Evolutionary conservation across 169 alveolate species (phyloP), one percentile per base, ranked within the genome.

Genomic region (Theileria luwenshuni): DNA sequence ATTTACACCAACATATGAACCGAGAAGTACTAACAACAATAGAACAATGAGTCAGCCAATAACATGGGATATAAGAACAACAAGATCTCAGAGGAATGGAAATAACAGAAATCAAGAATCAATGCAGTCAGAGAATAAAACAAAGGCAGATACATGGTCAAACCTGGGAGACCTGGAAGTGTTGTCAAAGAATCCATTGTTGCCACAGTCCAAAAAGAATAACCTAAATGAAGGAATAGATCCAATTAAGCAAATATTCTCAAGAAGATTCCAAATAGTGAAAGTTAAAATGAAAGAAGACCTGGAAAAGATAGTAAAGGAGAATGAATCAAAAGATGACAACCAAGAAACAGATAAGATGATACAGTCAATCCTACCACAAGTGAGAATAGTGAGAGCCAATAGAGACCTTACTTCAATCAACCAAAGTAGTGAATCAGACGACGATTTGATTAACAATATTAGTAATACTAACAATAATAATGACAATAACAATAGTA

Each of bases 101-200:
- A n/a, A 30, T 25, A 21, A 0, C 2, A 49, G 56, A 49, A 35
- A 0, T 15, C 51, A 45, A 30, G 65, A 30, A 2, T 47, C 47
- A 15, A 52, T 45, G 52, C 63, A 51, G 76, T 30, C 42, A 28
- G 54, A 68, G n/a, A 33, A 51, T 27, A 19, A 13, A 12, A 0
- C 28, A 3, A 2, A 41, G 35, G 35, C 27, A 28, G 83, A 71
- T 1, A 71, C 65, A 0, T 71, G 77, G 83, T 67, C 87, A 2
- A 42, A 0, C 32, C 17, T 33, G 30, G 87, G 77, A n/a, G 83
- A 79, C 17, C 59, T 79, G 33, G 56, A 48, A n/a, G 0, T 71
- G 47, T 71, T 77, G 0, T 12, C 70, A n/a, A 49, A 63, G 33
- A 72, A 79, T 41, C 83, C 87, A 17, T 47, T 71, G 64, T 45